Evolutionary conservation across 139 green algal genomes (phyloP), one percentile per base, ranked within the genome.

Genomic region (Penium margaritaceum): DNA sequence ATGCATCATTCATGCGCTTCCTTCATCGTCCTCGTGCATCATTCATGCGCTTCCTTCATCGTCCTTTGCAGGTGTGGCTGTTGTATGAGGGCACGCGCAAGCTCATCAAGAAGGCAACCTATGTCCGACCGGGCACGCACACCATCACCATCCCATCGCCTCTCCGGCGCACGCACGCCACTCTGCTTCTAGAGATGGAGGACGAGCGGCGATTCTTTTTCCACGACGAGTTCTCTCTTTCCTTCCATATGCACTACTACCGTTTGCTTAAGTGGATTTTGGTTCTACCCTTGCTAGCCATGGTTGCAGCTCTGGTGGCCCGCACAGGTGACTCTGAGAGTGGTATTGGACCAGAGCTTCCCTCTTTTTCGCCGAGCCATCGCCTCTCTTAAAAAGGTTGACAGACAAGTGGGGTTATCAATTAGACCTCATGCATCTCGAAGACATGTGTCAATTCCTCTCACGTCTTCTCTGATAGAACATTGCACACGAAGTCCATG

Each of bases 191-290:
- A 5, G 27, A 91, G 66, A 87, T 96, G 80, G 60, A 67, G 30
- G 90, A 95, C 70, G 75, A 79, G 36, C 62, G 83, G 54, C 65
- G 79, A 17, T 60, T 90, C 38, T 36, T 75, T 7, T 93, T 89
- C 63, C 44, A 63, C 1, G 92, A 98, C 75, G 85, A 90, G 63
- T 96, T 96, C 78, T 63, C 81, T 35, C 75, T 97, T 24, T 91
- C 86, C 63, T 97, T 98, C 84, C 90, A 98, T 84, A 87, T 96
- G 60, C 87, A 94, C 81, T 96, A 90, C 81, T 89, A 96, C 78
- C 89, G 90, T 27, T 67, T 92, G 43, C 72, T 94, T 12, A 95
- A 87, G 69, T 84, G 82, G 82, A 30, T 80, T 3, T 70, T 91
- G 47, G 83, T 70, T 0, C 35, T 84, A 24, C 89, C 89, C 2